phyloP scores from a whole-genome alignment of 73 alveolate genomes.

The Paraurostyla sp. region DNA sequence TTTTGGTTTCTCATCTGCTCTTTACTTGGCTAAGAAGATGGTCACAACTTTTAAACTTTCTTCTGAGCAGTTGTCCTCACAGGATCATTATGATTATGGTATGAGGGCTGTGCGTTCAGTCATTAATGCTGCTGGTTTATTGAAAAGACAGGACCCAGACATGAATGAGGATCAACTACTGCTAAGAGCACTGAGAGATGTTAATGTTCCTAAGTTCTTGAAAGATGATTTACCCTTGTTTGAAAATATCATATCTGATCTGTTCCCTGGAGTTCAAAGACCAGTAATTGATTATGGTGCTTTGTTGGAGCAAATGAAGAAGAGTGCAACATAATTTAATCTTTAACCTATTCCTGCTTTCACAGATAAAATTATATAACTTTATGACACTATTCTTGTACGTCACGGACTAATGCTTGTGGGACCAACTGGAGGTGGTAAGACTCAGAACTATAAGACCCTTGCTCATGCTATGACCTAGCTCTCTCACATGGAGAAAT shows the following conservation, averaged over 20 bases:
- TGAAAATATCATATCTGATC: constrained; percentile 97
- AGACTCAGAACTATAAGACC: constrained; percentile 91
- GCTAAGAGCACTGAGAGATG: constrained; percentile 98
- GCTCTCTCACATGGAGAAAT: constrained; percentile 80
- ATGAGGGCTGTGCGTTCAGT: constrained; percentile 98
- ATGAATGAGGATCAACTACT: constrained; percentile 96
- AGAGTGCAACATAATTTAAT: constrained; percentile 78
- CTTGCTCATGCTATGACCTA: constrained; percentile 91
- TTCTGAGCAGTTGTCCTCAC: constrained; percentile 95
- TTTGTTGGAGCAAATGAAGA: constrained; percentile 78
- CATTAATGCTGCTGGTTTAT: constrained; percentile 93
- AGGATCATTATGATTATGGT: constrained; percentile 98
- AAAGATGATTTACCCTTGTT: constrained; percentile 99
- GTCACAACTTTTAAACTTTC: constrained; percentile 93
- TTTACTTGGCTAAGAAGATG: constrained; percentile 93
- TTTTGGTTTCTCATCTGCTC: constrained; percentile 87
- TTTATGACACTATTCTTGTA: constrained; percentile 98
- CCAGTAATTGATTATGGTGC: constrained; percentile 94
- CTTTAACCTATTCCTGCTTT: constrained; percentile 93
- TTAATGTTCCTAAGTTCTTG: constrained; percentile 98
- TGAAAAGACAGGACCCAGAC: constrained; percentile 92
- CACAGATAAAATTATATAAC: constrained; percentile 94
- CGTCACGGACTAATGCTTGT: constrained; percentile 99
- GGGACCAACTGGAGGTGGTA: constrained; percentile 99
- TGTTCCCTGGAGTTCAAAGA: constrained; percentile 98